Evolutionary conservation across 768 basidiomycete species (phyloP), one percentile per base, ranked within the genome.

Genomic region (Kwoniella europaea): DNA sequence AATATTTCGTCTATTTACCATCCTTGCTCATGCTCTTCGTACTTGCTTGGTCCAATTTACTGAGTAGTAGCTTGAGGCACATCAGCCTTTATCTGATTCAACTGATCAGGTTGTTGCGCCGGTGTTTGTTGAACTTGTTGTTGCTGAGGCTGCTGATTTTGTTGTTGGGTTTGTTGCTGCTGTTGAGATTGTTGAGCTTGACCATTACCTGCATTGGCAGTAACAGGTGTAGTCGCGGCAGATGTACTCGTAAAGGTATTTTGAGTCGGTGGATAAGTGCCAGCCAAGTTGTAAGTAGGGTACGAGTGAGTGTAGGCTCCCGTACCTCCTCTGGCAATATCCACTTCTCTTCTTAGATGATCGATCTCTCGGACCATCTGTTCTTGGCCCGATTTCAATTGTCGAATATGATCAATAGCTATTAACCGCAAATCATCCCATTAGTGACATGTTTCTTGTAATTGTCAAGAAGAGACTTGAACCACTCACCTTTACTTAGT

Each of bases 361-460:
- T 93, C 92, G 54, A 93, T 87, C 82, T 94, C 92, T 70, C 91
- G 87, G 2, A 86, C 85, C 90, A 93, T 89, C 53, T 92, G 90
- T 77, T 90, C 88, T 79, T 92, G 89, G 65, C 86, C 87, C 71
- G 89, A 88, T 83, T 95, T 95, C 75, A 96, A 85, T 66, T 89
- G 88, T 43, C 85, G 83, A 59, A 97, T 91, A 84, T 92, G 94
- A 83, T 96, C 94, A 79, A 96, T 94, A 35, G 94, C 94, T 85
- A 60, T 35, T 35, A 35, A 35, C 7, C 35, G 35, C 35, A 35
- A 1, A 6, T 35, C 35, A 35, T 35, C 7, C 35, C 35, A 35
- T 35, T 35, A 35, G 6, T 35, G 35, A 35, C 35, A 35, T 35
- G 35, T 35, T 7, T 9, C 7, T 35, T 35, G 35, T 35, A 5